phyloP scores from a whole-genome alignment of 148 eudicot species.

The Nyssa sinensis region DNA sequence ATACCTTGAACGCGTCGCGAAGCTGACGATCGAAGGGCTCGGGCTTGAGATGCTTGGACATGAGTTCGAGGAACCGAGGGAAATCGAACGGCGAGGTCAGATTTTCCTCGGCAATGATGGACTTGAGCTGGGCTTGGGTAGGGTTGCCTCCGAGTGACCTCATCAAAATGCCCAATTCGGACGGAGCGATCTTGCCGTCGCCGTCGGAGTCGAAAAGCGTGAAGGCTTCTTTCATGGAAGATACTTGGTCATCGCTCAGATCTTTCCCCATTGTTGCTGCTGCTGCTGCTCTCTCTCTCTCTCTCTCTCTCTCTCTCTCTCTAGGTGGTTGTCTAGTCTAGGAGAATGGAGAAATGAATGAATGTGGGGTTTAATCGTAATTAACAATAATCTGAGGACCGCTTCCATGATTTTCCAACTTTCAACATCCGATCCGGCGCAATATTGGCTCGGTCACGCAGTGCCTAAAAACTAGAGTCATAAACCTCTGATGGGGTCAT shows the following conservation, averaged over 20 bases:
- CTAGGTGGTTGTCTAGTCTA: background rate
- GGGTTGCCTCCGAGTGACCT: slow-evolving; percentile 76
- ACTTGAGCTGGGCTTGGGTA: slow-evolving; percentile 63
- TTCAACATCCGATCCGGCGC: background rate
- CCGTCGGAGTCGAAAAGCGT: slow-evolving; percentile 65
- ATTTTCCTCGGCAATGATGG: slow-evolving; percentile 56
- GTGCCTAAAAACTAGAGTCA: too few species aligned
- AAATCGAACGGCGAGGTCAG: slow-evolving; percentile 68
- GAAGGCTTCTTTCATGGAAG: slow-evolving; percentile 66
- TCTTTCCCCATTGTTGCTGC: slow-evolving; percentile 45
- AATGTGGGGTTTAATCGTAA: background rate
- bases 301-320: slow-evolving; percentile 12
- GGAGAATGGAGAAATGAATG: background rate
- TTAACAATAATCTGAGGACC: background rate
- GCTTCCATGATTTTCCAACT: background rate
- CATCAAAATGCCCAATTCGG: slow-evolving; percentile 61
- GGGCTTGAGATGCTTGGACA: slow-evolving; percentile 79
- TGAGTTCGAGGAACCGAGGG: slow-evolving; percentile 64
- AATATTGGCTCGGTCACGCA: too few species aligned
- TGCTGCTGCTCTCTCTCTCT: background rate
- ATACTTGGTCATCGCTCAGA: slow-evolving; percentile 51
- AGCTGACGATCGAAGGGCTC: slow-evolving; percentile 90
- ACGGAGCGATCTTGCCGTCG: slow-evolving; percentile 62
- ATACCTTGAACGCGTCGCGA: slow-evolving; percentile 84
- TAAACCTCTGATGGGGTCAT: too few species aligned